Evolutionary conservation across 164 flowering plant species (phyloP), one percentile per base, ranked within the genome.

Genomic region (Echeveria elegans): DNA sequence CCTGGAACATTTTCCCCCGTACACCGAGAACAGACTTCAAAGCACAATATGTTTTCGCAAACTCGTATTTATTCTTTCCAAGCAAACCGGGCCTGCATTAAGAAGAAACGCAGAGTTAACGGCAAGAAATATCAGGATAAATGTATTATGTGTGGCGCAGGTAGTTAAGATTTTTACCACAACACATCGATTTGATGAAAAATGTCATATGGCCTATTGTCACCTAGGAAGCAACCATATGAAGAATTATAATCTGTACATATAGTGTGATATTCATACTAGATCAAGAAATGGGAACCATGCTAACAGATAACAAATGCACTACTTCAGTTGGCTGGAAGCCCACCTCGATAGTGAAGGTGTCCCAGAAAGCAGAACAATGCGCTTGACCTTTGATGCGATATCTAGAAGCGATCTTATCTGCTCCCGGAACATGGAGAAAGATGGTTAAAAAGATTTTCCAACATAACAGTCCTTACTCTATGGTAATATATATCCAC

Each of bases 261-360:
- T 47, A 26, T 29, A 14, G 58, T 43, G 50, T 65, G 32, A 16
- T 43, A 19, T 1, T 66, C 58, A 30, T 18, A 30, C n/a, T 31
- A 37, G 64, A 34, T n/a, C 8, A 15, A 10, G 28, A 63, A 34
- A 34, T n/a, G 31, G 36, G 38, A 56, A 32, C 41, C 62, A 66
- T n/a, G 65, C 50, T 12, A 45, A 52, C 11, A 47, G 21, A 36
- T 29, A 61, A 19, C 19, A 47, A 50, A 40, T 40, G 5, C 48
- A 16, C 3, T 34, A 34, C 37, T 47, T 62, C 47, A 56, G 26
- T 30, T 21, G 19, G 7, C 21, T n/a, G 68, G 28, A 61, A 50
- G 63, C 76, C 87, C 87, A 91, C 99, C 99, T 91, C 71, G 99
- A 89, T 74, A 94, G 79, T 71, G 99, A 94, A 79, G 97, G 99